These are phyloP conservation scores for Cochlearia excelsa DNA, from an alignment of 345 rosid genomes.

Conservation along the genomic window DNA sequence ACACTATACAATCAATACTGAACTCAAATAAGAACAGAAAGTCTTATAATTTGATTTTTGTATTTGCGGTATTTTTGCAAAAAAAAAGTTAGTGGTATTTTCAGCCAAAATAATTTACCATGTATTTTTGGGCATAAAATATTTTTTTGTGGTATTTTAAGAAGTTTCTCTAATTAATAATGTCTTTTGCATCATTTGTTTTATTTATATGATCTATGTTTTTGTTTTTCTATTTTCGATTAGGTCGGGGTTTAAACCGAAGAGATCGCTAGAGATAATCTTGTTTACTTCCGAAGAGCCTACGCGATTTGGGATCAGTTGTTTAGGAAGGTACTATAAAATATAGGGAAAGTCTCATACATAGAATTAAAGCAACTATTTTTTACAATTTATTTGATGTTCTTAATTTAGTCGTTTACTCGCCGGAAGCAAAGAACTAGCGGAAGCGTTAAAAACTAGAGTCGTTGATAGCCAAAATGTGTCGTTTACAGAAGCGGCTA, in stretches of 20 bases:
- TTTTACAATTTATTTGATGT: background rate
- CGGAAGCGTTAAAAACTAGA: conserved; percentile 52
- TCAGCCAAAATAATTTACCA: too few relatives aligned
- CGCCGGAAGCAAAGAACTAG: conserved; percentile 64
- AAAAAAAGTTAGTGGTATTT: too few relatives aligned
- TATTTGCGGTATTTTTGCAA: background rate
- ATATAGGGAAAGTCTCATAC: background rate
- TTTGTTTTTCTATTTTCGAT: conserved; percentile 5
- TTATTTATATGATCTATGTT: too few relatives aligned
- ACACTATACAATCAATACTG: too few relatives aligned
- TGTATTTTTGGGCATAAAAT: too few relatives aligned
- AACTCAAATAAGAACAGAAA: too few relatives aligned
- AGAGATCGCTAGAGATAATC: conserved; percentile 78
- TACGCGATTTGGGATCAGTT: conserved; percentile 89
- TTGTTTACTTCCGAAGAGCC: conserved; percentile 96
- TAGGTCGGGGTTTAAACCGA: conserved; percentile 84
- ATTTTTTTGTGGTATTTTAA: background rate
- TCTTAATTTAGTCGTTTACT: conserved; percentile 67
- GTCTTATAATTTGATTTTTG: background rate
- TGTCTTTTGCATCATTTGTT: background rate
- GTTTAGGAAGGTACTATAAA: conserved; percentile 78
- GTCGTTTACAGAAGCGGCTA: conserved; percentile 77
- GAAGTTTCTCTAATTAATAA: background rate
- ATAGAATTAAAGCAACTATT: too few relatives aligned
- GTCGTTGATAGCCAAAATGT: conserved; percentile 65